Percentiles rank a stretch among this genome's conserved stretches.
Evolutionary conservation across 257 asterid genomes (phyloP).

Genomic region (Nicotiana sylvestris): DNA sequence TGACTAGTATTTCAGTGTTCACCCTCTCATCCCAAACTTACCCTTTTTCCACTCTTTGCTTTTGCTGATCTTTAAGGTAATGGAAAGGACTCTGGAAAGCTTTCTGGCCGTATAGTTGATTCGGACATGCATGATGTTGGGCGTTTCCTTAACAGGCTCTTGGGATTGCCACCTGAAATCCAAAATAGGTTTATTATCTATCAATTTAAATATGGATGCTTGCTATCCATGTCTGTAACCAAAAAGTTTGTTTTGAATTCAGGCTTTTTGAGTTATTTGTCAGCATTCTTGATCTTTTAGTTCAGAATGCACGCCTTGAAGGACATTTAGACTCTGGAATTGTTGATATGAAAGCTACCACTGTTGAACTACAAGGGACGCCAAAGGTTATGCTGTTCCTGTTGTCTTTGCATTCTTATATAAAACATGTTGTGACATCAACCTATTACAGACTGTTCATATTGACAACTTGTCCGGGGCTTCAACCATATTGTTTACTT

Average conservation of each 20-base stretch:
- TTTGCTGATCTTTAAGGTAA: slow-evolving; percentile 42
- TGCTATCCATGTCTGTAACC: slow-evolving; percentile 1
- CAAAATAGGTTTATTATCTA: slow-evolving; percentile 69
- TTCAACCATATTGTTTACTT: slow-evolving; percentile 78
- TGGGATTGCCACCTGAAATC: slow-evolving; percentile 89
- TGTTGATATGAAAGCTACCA: slow-evolving; percentile 82
- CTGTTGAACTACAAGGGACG: slow-evolving; percentile 57
- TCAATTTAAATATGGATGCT: slow-evolving; percentile 5
- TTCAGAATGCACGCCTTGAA: slow-evolving; percentile 77
- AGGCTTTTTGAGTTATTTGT: slow-evolving; percentile 95
- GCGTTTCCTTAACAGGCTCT: slow-evolving; percentile 90
- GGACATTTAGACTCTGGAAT: slow-evolving; percentile 96
- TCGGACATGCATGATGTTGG: slow-evolving; percentile 98
- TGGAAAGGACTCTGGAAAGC: slow-evolving; percentile 69
- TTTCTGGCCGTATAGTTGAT: slow-evolving; percentile 82
- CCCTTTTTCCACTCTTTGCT: background rate
- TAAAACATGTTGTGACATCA: slow-evolving; percentile 9
- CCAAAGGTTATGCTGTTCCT: slow-evolving; percentile 67
- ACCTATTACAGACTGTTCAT: slow-evolving; percentile 77
- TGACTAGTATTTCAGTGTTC: background rate
- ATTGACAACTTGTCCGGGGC: slow-evolving; percentile 93
- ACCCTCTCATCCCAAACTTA: background rate
- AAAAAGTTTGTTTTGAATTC: slow-evolving; percentile 28
- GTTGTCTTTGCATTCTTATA: slow-evolving; percentile 15
- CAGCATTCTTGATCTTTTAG: slow-evolving; percentile 69